These are phyloP conservation scores for Metarhizium brunneum DNA, from an alignment of 2,329 filamentous ascomycete species.

Conservation along the genomic window DNA sequence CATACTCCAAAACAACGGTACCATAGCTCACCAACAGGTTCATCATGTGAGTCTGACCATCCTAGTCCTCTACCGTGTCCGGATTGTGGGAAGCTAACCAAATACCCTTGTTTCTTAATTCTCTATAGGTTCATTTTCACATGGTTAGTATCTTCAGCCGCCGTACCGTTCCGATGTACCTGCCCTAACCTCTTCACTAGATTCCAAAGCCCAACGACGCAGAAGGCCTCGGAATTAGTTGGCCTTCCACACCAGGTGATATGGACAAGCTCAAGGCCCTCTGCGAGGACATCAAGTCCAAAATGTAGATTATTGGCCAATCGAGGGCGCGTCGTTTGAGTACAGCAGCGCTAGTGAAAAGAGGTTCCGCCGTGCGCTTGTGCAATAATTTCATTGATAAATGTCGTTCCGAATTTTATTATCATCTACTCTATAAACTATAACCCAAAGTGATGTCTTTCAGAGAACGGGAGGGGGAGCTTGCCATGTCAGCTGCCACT, in stretches of 20 bases:
- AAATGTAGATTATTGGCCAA: constrained; percentile 52
- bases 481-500: not conserved
- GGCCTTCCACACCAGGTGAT: constrained; percentile 67
- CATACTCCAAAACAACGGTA: constrained; percentile 91
- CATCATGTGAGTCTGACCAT: constrained; percentile 59
- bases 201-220: constrained; percentile 86
- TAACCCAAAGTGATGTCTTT: not conserved
- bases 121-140: constrained; percentile 77
- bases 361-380: not conserved
- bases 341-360: not conserved
- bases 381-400: not conserved
- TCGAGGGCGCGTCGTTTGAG: not conserved
- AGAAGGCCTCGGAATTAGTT: constrained; percentile 71
- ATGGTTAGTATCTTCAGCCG: constrained; percentile 49
- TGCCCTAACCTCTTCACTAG: constrained; percentile 28
- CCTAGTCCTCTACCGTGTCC: not conserved
- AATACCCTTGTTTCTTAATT: not conserved
- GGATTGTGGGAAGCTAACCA: constrained; percentile 3
- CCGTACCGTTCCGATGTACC: not conserved
- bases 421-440: not conserved
- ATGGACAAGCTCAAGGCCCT: constrained; percentile 78
- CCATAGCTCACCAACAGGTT: constrained; percentile 83
- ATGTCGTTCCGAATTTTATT: not conserved
- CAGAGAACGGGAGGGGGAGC: not conserved
- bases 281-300: constrained; percentile 76